A percentile compares a stretch with the other conserved stretches of the same genome.
Conservation (phyloP, 768 basidiomycete species). For the Lentinus tigrinus region DNA sequence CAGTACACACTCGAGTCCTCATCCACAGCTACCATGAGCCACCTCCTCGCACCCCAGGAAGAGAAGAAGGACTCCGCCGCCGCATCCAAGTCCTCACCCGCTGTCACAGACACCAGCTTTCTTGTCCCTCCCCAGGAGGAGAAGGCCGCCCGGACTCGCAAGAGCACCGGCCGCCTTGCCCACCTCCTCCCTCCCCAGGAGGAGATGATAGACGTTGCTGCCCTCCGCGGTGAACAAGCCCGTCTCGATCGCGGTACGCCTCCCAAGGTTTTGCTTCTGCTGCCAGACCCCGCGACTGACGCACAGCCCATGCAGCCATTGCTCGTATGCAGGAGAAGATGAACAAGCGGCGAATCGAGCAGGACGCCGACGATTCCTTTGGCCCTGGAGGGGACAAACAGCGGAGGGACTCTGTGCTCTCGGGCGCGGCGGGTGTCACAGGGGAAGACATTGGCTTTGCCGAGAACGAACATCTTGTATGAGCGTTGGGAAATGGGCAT, state of each 20-base stretch:
- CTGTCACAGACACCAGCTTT: conserved; percentile 4
- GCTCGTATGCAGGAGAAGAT: neutral
- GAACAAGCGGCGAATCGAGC: conserved; percentile 1
- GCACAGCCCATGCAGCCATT: neutral
- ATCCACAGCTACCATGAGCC: conserved; percentile 2
- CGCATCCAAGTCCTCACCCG: conserved; percentile 2
- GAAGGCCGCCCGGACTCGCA: neutral
- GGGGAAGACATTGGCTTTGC: conserved; percentile 10
- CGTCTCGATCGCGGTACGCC: conserved; percentile 4
- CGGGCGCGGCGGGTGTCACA: conserved; percentile 10
- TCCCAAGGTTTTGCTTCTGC: neutral
- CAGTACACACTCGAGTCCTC: neutral
- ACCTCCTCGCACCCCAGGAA: conserved; percentile 10
- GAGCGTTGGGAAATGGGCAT: neutral
- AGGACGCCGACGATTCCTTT: neutral
- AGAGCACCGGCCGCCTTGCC: neutral
- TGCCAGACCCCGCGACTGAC: neutral
- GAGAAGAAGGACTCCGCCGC: conserved; percentile 6
- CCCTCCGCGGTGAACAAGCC: conserved; percentile 1
- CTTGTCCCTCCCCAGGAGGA: conserved; percentile 13
- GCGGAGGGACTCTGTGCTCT: conserved; percentile 11
- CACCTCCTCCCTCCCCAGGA: conserved; percentile 12
- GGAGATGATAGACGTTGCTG: conserved; percentile 4
- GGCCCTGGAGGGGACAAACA: conserved; percentile 4
- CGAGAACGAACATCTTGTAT: conserved; percentile 8